Base-by-base conservation (phyloP, 148 eudicot species). In the Hydrangea macrophylla region DNA sequence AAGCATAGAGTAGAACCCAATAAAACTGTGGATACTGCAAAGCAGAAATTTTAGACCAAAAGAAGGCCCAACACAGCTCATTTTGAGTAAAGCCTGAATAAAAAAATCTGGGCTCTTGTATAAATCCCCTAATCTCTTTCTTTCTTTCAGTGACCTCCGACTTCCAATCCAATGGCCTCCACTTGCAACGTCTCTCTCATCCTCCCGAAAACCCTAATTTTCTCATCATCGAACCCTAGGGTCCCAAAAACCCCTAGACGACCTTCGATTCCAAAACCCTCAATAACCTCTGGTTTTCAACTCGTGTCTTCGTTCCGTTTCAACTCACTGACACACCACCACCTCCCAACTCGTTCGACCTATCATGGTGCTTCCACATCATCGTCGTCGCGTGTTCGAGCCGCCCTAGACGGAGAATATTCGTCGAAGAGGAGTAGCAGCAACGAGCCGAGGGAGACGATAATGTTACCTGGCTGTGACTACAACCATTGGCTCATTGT, bases 401-500 rank as follows among this genome's bases (percentile, higher is more conserved):
- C 80, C 0, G 60, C 80, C 24, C 57, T 65, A 24, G 82, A 75
- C 68, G 86, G 81, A 8, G 83, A 85, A 35, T 79, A 82, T 75
- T 72, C 92, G 0, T 18, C 89, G 0, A 78, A 61, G 65, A 86
- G 83, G 44, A 74, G 83, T 54, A 78, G 65, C 51, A 75, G 77
- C 48, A 65, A 68, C 24, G 97, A 89, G 70, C 83, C 79, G 24
- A 86, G 89, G 70, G 95, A 88, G 61, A 88, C 85, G 63, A 88
- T 93, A 45, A 80, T 86, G 92, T 78, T 90, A 27, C 90, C 92
- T 18, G 97, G 96, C 31, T 93, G 97, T 84, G 97, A 93, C 72
- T 93, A 83, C 73, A 88, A 90, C 9, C 97, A 93, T 68, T 93
- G 97, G 97, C 81, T 93, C n/a, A 86, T 93, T 54, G 92, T 90